These are phyloP conservation scores for Limtongia smithiae DNA, from an alignment of 805 yeast genomes.

Conservation along the genomic window DNA sequence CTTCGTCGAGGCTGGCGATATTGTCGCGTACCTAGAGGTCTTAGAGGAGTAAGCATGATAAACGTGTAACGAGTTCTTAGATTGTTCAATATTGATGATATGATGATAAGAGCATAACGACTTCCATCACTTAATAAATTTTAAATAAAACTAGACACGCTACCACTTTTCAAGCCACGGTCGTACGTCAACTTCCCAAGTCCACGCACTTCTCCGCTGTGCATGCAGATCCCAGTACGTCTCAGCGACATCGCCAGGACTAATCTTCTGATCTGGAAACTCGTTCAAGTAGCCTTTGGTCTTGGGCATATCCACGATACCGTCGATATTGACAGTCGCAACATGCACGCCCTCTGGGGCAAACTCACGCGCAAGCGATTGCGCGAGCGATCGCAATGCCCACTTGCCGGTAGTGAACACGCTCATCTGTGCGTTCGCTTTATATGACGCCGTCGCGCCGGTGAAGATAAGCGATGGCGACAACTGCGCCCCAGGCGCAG, in stretches of 20 bases:
- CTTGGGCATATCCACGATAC: constrained; percentile 13
- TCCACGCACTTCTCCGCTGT: constrained; percentile 22
- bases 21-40: constrained; percentile 67
- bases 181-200: constrained; percentile 21
- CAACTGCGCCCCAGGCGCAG: background rate
- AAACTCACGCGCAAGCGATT: constrained; percentile 19
- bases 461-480: constrained; percentile 22
- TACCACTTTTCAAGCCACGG: constrained; percentile 26
- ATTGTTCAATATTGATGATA: background rate
- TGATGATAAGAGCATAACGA: too few species aligned
- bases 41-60: background rate
- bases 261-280: constrained; percentile 12
- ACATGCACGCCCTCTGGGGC: constrained; percentile 24
- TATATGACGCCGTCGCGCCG: constrained; percentile 27
- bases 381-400: constrained; percentile 20
- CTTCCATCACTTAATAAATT: too few species aligned
- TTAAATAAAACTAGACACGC: too few species aligned
- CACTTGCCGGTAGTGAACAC: constrained; percentile 20
- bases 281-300: constrained; percentile 9
- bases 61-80: background rate
- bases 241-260: constrained; percentile 19
- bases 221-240: constrained; percentile 21
- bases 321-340: constrained; percentile 22
- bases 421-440: constrained; percentile 22
- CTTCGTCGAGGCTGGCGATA: constrained; percentile 94